A percentile compares a stretch with the other conserved stretches of the same genome.
These are phyloP conservation scores for Penicillium corylophilum DNA, from an alignment of 2,329 filamentous ascomycete genomes.

Conservation along the genomic window DNA sequence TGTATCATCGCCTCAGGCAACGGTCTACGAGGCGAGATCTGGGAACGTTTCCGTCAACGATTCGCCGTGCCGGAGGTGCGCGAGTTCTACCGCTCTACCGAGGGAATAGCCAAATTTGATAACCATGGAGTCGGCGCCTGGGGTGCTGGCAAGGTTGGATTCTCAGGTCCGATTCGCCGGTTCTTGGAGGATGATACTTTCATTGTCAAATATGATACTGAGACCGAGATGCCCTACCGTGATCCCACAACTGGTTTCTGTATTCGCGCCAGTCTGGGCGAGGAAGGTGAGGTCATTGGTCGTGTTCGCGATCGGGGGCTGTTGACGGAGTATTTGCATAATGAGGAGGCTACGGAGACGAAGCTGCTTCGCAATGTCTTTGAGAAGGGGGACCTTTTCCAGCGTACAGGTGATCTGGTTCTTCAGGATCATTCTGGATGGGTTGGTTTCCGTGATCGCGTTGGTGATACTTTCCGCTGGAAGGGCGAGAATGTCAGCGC, in stretches of 20 bases:
- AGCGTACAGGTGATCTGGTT: constrained; percentile 48
- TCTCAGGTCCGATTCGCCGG: constrained; percentile 42
- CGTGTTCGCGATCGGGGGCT: constrained; percentile 41
- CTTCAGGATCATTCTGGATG: constrained; percentile 43
- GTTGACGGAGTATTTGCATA: constrained; percentile 45
- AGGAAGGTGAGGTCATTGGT: constrained; percentile 49
- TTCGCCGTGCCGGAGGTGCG: constrained; percentile 48
- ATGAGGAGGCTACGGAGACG: constrained; percentile 44
- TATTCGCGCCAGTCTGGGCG: constrained; percentile 34
- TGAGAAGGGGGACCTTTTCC: constrained; percentile 47
- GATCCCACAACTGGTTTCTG: constrained; percentile 49
- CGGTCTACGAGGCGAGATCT: constrained; percentile 49
- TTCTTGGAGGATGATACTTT: constrained; percentile 44
- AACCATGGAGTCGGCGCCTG: constrained; percentile 44
- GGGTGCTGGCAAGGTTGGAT: constrained; percentile 47
- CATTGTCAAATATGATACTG: constrained; percentile 44
- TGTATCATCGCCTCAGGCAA: constrained; percentile 50
- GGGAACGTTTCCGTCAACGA: constrained; percentile 47
- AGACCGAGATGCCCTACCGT: constrained; percentile 43
- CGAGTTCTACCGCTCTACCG: constrained; percentile 51
- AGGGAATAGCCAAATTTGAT: constrained; percentile 48
- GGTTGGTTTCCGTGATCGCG: constrained; percentile 48
- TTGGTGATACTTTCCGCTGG: constrained; percentile 41
- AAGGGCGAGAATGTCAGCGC: constrained; percentile 51
- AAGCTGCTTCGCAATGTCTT: constrained; percentile 48